Percentiles rank a stretch among this genome's conserved stretches.
Conservation (phyloP, 306 rosid genomes). For the Begonia peltatifolia region DNA sequence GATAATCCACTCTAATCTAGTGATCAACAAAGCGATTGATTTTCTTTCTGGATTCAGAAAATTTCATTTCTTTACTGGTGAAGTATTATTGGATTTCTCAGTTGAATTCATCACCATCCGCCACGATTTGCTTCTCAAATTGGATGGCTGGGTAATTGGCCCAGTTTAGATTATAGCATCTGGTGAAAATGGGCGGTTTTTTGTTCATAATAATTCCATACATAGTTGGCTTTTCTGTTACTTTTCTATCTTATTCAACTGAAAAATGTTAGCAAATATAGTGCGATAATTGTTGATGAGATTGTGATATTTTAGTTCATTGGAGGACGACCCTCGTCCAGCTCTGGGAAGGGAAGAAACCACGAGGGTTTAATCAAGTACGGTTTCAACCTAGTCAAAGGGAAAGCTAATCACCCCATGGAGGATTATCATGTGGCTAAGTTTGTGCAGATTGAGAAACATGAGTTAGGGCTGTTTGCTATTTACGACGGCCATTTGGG, state of each 20-base stretch:
- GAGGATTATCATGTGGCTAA: conserved; percentile 97
- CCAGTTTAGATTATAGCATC: neutral
- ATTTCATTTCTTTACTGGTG: too few relatives aligned
- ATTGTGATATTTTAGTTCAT: conserved; percentile 31
- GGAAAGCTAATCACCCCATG: conserved; percentile 97
- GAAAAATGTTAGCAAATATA: neutral
- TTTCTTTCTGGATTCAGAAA: neutral
- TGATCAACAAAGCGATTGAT: neutral
- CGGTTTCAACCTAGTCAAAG: conserved; percentile 77
- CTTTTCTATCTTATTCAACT: neutral
- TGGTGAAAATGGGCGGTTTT: neutral
- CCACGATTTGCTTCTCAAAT: neutral
- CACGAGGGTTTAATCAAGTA: conserved; percentile 58
- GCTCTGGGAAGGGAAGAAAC: conserved; percentile 73
- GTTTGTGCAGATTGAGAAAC: conserved; percentile 43
- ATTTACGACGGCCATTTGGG: conserved; percentile 91
- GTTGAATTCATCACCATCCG: too few relatives aligned
- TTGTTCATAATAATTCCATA: neutral
- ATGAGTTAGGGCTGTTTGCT: conserved; percentile 84
- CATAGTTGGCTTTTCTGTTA: neutral
- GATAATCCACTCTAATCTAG: neutral
- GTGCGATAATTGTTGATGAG: neutral
- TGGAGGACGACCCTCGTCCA: conserved; percentile 44
- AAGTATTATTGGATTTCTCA: too few relatives aligned
- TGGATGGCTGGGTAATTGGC: neutral